Conservation (phyloP, 192 early-diverging fungal species). For the Coemansia asiatica region DNA sequence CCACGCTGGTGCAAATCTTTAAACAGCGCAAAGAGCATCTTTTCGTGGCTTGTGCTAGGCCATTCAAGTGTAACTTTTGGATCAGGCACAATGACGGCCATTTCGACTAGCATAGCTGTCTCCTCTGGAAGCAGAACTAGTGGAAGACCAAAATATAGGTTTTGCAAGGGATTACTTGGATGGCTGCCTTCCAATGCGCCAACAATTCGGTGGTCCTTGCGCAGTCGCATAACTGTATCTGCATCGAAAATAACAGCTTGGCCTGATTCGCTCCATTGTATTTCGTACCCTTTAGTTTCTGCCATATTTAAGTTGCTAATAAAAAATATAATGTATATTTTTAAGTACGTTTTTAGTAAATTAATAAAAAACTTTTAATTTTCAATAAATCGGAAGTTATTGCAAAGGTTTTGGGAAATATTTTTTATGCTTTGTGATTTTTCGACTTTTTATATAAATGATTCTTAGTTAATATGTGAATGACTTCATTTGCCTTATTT, state of each 20-base stretch:
- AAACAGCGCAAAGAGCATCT: constrained; percentile 57
- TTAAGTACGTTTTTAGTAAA: background rate
- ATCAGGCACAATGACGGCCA: constrained; percentile 15
- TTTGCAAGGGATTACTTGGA: constrained; percentile 71
- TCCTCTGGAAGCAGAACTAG: constrained; percentile 74
- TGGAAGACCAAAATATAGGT: constrained; percentile 73
- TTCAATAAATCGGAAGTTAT: too few relatives aligned
- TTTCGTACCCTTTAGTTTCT: constrained; percentile 3
- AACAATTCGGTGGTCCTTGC: constrained; percentile 61
- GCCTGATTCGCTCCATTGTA: constrained; percentile 3
- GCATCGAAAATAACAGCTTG: constrained; percentile 28
- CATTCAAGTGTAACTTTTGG: constrained; percentile 33
- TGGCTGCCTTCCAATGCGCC: constrained; percentile 70
- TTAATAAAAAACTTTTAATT: background rate
- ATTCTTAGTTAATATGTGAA: too few relatives aligned
- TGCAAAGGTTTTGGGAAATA: too few relatives aligned
- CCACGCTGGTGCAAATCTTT: constrained; percentile 62
- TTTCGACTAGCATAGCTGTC: constrained; percentile 56
- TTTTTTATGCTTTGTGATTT: too few relatives aligned
- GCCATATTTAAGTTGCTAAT: constrained; percentile 7
- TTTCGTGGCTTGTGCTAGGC: constrained; percentile 40
- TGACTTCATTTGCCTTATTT: too few relatives aligned
- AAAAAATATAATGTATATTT: background rate
- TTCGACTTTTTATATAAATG: too few relatives aligned
- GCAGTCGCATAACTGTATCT: constrained; percentile 48